Conservation (phyloP, 192 early-diverging fungal genomes). For the Coemansia sp. region DNA sequence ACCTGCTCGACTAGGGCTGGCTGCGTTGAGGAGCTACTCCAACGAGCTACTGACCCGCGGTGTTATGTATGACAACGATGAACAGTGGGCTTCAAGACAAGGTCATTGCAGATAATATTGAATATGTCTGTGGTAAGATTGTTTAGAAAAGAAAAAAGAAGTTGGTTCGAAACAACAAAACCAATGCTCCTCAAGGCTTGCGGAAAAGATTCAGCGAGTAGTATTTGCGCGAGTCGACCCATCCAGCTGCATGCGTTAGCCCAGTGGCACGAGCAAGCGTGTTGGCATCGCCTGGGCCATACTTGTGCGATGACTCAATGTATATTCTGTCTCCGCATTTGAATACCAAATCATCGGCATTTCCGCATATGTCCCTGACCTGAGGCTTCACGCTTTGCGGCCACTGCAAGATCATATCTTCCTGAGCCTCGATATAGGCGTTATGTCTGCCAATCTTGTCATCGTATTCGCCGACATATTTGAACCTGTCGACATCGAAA, state of each 20-base stretch:
- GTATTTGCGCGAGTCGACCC: slow-evolving; percentile 56
- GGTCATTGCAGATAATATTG: no score
- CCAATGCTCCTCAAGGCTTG: slow-evolving; percentile 36
- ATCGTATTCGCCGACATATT: slow-evolving; percentile 76
- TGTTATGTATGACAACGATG: no score
- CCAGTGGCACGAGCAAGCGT: slow-evolving; percentile 54
- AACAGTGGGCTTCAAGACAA: no score
- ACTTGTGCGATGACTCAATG: slow-evolving; percentile 91
- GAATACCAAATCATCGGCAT: slow-evolving; percentile 48
- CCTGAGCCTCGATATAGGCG: slow-evolving; percentile 68
- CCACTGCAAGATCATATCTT: slow-evolving; percentile 56
- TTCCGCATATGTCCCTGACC: slow-evolving; percentile 19
- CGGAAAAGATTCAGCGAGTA: slow-evolving; percentile 61
- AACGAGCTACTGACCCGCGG: no score
- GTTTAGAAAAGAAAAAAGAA: neutral
- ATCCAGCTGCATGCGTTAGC: slow-evolving; percentile 53
- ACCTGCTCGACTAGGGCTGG: no score
- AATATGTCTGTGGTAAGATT: neutral
- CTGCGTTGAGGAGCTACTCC: no score
- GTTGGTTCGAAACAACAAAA: neutral
- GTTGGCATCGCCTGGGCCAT: slow-evolving; percentile 57
- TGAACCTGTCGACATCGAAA: slow-evolving; percentile 66
- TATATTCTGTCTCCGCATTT: slow-evolving; percentile 79
- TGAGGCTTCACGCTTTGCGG: slow-evolving; percentile 16
- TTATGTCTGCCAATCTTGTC: slow-evolving; percentile 71